These are phyloP conservation scores for Plenodomus tracheiphilus DNA, from an alignment of 2,329 filamentous ascomycete genomes.

Conservation along the genomic window DNA sequence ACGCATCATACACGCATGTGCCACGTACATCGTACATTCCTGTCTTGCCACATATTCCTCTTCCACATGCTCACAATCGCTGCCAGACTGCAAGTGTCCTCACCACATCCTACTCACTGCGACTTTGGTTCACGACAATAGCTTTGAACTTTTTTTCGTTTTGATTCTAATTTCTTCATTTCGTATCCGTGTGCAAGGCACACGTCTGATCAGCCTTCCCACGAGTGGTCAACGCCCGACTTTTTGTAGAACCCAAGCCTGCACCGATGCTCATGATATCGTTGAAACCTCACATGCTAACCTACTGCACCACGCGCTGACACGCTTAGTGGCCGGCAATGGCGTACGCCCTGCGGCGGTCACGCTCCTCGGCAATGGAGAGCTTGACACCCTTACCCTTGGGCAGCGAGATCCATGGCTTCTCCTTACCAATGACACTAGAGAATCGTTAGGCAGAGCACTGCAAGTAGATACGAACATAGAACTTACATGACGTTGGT, in stretches of 20 bases:
- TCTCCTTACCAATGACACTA: slow-evolving; percentile 89
- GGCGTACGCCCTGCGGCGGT: slow-evolving; percentile 81
- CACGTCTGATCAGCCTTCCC: slow-evolving; percentile 34
- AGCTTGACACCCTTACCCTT: slow-evolving; percentile 99
- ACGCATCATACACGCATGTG: too few relatives aligned
- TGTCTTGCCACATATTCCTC: too few relatives aligned
- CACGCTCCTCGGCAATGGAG: slow-evolving; percentile 97
- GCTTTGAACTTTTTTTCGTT: slow-evolving; percentile 24
- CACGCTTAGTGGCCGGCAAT: slow-evolving; percentile 55
- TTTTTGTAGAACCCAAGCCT: slow-evolving; percentile 36
- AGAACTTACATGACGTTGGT: slow-evolving; percentile 80
- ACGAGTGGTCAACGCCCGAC: slow-evolving; percentile 41
- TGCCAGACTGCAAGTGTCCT: too few relatives aligned
- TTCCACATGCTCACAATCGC: not conserved
- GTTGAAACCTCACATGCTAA: slow-evolving; percentile 32
- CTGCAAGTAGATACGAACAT: not conserved
- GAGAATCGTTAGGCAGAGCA: slow-evolving; percentile 13
- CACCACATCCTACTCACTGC: too few relatives aligned
- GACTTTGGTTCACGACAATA: not conserved
- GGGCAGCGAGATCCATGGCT: slow-evolving; percentile 98
- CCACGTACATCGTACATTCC: too few relatives aligned
- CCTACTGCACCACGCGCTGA: slow-evolving; percentile 16
- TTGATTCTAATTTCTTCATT: slow-evolving; percentile 18
- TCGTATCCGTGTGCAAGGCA: slow-evolving; percentile 42
- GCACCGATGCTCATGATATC: slow-evolving; percentile 31